Base-by-base conservation (phyloP, 2,329 filamentous ascomycete species). In the Epicoccum nigrum region DNA sequence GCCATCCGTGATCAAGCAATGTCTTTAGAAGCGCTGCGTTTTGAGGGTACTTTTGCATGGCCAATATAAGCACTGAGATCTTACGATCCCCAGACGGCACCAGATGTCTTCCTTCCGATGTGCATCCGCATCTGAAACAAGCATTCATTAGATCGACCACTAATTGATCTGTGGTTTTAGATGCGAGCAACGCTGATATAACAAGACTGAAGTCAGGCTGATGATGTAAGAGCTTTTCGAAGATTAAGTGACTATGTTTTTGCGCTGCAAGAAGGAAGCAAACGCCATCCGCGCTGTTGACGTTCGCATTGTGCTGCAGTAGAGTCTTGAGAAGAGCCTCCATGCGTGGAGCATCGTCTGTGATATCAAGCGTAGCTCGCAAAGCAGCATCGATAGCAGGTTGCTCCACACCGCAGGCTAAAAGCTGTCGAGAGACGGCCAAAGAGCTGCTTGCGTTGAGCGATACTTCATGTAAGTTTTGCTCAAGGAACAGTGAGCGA, bases 141-240 rank as follows among this genome's bases (percentile, higher is more conserved):
- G 85, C 70, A 3, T 78, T 74, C 28, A 85, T 62, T 1, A 77
- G 75, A 2, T 79, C 74, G 1, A 67, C 38, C 15, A 69, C 39
- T 45, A 50, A 21, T 11, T 82, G 78, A 50, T 86, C 81, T 2
- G 77, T 64, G 1, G 81, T 64, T 0, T 76, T 73, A 0, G 77
- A 77, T 37, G 80, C 78, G 40, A 88, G 82, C 1, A 87, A 78
- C 27, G 76, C 78, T 16, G 82, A 80, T 45, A 88, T 82, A 1
- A 87, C 67, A 0, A 82, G 75, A 35, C 77, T 74, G 1, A 78
- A 74, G 4, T 76, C 78, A 0, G 84, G 82, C 7, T 77, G 76
- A 45, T 79, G 75, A 4, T 46, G 45, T 33, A 72, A 45, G 6
- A 71, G 60, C 35, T 64, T 68, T 28, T 62, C 47, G 43, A 71